These are phyloP conservation scores for Penicillium sp. DNA, from an alignment of 2,329 filamentous ascomycete species.

Conservation along the genomic window DNA sequence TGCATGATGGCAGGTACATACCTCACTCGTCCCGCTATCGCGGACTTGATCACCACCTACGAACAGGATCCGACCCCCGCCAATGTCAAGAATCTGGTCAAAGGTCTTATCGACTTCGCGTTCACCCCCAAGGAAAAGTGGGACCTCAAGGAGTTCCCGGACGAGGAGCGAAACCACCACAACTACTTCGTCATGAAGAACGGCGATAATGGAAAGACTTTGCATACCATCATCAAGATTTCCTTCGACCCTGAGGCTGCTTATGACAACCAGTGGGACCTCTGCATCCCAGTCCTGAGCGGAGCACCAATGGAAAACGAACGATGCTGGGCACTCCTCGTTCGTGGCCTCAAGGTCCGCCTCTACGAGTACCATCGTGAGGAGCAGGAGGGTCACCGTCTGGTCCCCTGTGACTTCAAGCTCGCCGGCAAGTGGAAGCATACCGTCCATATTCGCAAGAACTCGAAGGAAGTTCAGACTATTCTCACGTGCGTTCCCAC, in stretches of 20 bases:
- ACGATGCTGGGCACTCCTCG: conserved; percentile 4
- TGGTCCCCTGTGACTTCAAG: conserved; percentile 4
- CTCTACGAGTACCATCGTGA: conserved; percentile 4
- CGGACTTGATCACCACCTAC: background rate
- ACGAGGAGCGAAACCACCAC: background rate
- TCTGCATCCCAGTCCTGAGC: background rate
- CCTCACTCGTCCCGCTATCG: background rate
- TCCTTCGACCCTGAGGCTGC: background rate
- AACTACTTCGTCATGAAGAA: background rate
- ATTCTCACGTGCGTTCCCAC: background rate
- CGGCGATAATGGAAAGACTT: background rate
- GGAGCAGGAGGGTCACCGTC: background rate
- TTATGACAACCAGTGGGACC: background rate
- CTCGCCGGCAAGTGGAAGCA: background rate
- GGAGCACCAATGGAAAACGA: background rate
- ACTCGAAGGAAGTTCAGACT: background rate
- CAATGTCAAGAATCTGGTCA: background rate
- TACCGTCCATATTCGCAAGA: background rate
- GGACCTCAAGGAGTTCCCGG: background rate
- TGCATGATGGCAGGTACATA: background rate
- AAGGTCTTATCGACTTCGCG: background rate
- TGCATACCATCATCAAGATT: conserved; percentile 4
- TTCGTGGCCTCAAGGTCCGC: conserved; percentile 1
- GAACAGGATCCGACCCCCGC: background rate
- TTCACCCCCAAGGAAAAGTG: background rate